phyloP scores from a whole-genome alignment of 257 asterid genomes.

The Scutellaria baicalensis region DNA sequence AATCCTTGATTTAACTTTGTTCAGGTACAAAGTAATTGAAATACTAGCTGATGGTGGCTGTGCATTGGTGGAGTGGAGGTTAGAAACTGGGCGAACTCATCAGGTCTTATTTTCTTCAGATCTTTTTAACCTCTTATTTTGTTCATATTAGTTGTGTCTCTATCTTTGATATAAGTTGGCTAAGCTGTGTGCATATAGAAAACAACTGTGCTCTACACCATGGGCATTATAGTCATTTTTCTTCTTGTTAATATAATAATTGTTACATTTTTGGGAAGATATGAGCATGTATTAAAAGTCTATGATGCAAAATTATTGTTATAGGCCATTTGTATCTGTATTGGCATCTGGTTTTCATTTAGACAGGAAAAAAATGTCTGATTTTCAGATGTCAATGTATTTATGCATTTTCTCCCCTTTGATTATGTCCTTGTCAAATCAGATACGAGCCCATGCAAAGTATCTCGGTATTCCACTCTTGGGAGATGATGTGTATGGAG shows the following conservation, averaged over 20 bases:
- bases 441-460: conserved; percentile 96
- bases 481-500: conserved; percentile 97
- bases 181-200: neutral
- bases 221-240: neutral
- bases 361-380: neutral
- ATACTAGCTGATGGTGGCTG: conserved; percentile 83
- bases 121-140: neutral
- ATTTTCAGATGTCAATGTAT: neutral
- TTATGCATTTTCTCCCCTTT: neutral
- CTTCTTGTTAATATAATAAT: too few relatives aligned
- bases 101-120: conserved; percentile 43
- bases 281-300: neutral
- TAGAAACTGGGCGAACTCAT: conserved; percentile 98
- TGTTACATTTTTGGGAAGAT: too few relatives aligned
- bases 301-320: neutral
- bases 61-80: conserved; percentile 90
- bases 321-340: neutral
- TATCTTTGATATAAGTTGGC: neutral
- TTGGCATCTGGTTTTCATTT: neutral
- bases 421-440: neutral
- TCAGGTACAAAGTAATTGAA: conserved; percentile 85
- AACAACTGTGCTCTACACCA: neutral
- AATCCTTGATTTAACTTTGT: conserved; percentile 6
- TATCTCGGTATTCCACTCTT: conserved; percentile 80
- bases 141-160: too few relatives aligned